Evolutionary conservation across 495 filamentous ascomycete genomes (phyloP), one percentile per base, ranked within the genome.

Genomic region (Penicillium angulare): DNA sequence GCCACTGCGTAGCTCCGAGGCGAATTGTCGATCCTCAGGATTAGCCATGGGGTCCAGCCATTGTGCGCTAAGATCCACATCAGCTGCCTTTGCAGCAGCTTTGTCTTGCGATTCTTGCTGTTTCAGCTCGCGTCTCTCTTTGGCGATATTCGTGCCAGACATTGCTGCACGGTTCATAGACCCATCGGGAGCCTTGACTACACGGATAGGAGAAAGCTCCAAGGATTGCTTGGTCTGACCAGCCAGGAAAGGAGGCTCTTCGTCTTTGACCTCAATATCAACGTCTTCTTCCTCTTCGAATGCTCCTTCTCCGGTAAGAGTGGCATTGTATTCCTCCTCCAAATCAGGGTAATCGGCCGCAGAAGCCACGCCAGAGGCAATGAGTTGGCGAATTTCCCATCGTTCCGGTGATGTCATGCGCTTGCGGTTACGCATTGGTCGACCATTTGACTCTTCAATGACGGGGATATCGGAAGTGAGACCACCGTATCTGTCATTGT

Each of bases 21-120:
- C 95, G 68, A 97, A 97, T 54, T 92, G 86, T 21, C 88, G 79
- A 50, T 88, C 78, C 40, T 91, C 87, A 2, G 92, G 85, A 21
- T 83, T 80, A 24, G 87, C 85, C 91, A 99, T 95, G 0, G 93
- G 93, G 69, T 99, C 93, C 47, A 96, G 84, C 93, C 93, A 99
- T 65, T 97, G 91, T 1, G 88, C 85, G 36, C 86, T 83, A 5
- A 99, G 80, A 59, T 98, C 92, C 8, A 93, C 87, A 52, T 90
- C 83, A 3, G 83, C 74, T 3, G 88, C 84, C 51, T 87, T 83
- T 57, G 96, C 83, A 0, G 86, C 85, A 3, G 90, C 89, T 51
- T 86, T 86, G 32, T 90, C 88, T 53, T 93, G 88, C 0, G 82
- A 84, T 66, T 97, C 92, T 65, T 92, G 86, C 58, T 97, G 91